These are phyloP conservation scores for Pyrenochaeta sp. DNA, from an alignment of 2,329 filamentous ascomycete species.

Conservation along the genomic window DNA sequence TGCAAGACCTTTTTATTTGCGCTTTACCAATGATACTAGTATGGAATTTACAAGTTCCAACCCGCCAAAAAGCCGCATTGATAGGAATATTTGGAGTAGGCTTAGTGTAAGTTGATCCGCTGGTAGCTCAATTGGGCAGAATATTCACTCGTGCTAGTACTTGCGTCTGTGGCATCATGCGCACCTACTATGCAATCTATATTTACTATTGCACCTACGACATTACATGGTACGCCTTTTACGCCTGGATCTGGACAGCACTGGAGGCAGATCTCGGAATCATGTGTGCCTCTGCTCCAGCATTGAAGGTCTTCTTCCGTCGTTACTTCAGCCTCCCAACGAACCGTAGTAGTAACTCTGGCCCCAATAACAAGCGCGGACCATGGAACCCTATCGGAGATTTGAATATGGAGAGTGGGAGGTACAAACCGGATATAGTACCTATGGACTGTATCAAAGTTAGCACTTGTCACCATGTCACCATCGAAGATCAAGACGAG, in stretches of 20 bases:
- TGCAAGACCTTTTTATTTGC: slow-evolving; percentile 49
- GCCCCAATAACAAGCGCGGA: not conserved
- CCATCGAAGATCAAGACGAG: slow-evolving; percentile 12
- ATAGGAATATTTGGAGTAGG: slow-evolving; percentile 54
- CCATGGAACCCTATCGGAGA: not conserved
- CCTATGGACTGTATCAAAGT: slow-evolving; percentile 9
- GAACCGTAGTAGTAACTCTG: slow-evolving; percentile 3
- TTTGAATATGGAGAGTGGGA: not conserved
- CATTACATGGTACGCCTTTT: slow-evolving; percentile 45
- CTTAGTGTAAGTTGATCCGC: slow-evolving; percentile 43
- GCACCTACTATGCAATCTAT: slow-evolving; percentile 41
- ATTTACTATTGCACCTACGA: slow-evolving; percentile 43
- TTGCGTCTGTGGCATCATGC: slow-evolving; percentile 38
- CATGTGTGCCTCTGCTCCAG: slow-evolving; percentile 50
- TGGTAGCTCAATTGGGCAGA: not conserved
- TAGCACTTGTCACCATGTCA: slow-evolving; percentile 5
- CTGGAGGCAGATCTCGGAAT: slow-evolving; percentile 49
- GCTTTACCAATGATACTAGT: slow-evolving; percentile 52
- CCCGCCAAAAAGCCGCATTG: slow-evolving; percentile 52
- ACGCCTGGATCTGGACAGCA: slow-evolving; percentile 47
- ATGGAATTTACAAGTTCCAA: slow-evolving; percentile 50
- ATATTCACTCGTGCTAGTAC: slow-evolving; percentile 18
- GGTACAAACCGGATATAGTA: not conserved
- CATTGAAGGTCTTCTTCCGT: slow-evolving; percentile 51
- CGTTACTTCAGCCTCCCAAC: slow-evolving; percentile 37